Evolutionary conservation across 1,139 yeast genomes (phyloP).

Genomic region (Lodderomyces parapsilosis): DNA sequence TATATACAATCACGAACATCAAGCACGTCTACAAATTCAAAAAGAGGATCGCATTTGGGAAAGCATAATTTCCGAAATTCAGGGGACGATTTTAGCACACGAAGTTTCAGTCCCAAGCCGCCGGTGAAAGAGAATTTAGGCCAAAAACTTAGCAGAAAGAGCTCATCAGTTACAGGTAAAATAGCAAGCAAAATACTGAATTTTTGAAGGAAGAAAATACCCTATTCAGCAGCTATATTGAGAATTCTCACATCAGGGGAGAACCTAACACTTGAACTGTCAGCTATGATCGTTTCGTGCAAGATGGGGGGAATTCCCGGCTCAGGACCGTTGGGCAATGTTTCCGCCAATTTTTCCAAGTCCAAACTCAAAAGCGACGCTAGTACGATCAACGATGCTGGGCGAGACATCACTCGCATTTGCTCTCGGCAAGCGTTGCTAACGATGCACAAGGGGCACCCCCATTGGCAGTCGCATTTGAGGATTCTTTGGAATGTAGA

Average conservation of each 20-base stretch:
- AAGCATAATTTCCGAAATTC: background rate
- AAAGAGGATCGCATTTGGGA: background rate
- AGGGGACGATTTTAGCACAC: background rate
- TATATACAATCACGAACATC: slow-evolving; percentile 1
- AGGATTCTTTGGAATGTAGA: slow-evolving; percentile 59
- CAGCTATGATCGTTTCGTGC: slow-evolving; percentile 68
- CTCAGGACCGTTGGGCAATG: slow-evolving; percentile 79
- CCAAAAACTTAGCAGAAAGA: slow-evolving; percentile 30
- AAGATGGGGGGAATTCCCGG: slow-evolving; percentile 65
- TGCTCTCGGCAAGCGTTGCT: slow-evolving; percentile 78
- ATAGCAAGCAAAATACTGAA: slow-evolving; percentile 13
- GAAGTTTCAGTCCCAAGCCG: slow-evolving; percentile 1
- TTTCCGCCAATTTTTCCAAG: slow-evolving; percentile 30
- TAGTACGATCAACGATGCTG: slow-evolving; percentile 77
- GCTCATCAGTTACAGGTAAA: slow-evolving; percentile 29
- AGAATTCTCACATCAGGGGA: slow-evolving; percentile 59
- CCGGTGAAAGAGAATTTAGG: slow-evolving; percentile 26
- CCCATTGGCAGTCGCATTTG: slow-evolving; percentile 76
- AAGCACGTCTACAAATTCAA: background rate
- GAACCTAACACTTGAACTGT: slow-evolving; percentile 51
- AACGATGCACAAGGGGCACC: slow-evolving; percentile 88
- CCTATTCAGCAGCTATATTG: slow-evolving; percentile 26
- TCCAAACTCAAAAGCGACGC: slow-evolving; percentile 52
- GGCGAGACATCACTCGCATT: slow-evolving; percentile 80
- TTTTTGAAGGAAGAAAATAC: background rate